Evolutionary conservation across 257 asterid species (phyloP).

Genomic region (Agastache rugosa): DNA sequence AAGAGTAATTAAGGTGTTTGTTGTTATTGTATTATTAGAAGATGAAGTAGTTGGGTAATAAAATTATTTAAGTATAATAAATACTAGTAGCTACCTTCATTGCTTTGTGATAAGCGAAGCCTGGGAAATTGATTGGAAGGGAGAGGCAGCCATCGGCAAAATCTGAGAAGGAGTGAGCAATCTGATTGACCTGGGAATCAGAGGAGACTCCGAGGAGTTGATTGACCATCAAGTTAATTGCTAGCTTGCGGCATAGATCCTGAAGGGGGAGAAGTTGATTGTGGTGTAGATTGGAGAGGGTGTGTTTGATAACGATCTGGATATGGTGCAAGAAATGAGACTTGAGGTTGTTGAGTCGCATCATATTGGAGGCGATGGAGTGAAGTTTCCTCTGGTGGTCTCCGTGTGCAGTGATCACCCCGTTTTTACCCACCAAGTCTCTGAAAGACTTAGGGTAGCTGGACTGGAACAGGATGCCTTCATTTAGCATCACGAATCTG

Average conservation of each 20-base stretch:
- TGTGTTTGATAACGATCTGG: conserved; percentile 58
- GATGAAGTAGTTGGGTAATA: no score
- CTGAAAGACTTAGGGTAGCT: conserved; percentile 90
- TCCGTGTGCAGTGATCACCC: conserved; percentile 82
- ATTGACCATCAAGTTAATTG: conserved; percentile 90
- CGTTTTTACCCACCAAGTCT: conserved; percentile 85
- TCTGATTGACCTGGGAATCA: conserved; percentile 80
- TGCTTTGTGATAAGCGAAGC: conserved; percentile 85
- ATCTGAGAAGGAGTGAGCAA: conserved; percentile 78
- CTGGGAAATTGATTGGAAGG: conserved; percentile 76
- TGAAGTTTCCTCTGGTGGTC: conserved; percentile 84
- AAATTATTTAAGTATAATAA: no score
- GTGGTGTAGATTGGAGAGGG: conserved; percentile 46
- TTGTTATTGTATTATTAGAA: no score
- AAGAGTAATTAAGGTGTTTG: no score
- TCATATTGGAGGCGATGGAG: conserved; percentile 81
- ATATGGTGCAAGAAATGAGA: conserved; percentile 76
- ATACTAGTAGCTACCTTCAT: conserved; percentile 67
- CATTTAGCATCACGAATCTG: conserved; percentile 83
- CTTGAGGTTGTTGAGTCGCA: conserved; percentile 79
- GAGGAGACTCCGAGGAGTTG: conserved; percentile 85
- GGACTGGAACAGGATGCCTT: conserved; percentile 80
- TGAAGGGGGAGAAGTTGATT: conserved; percentile 72
- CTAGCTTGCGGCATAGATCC: conserved; percentile 81
- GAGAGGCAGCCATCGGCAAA: conserved; percentile 96